A percentile compares a stretch with the other conserved stretches of the same genome.
These are phyloP conservation scores for Arabidopsis arenosa DNA, from an alignment of 345 rosid species.

Conservation along the genomic window DNA sequence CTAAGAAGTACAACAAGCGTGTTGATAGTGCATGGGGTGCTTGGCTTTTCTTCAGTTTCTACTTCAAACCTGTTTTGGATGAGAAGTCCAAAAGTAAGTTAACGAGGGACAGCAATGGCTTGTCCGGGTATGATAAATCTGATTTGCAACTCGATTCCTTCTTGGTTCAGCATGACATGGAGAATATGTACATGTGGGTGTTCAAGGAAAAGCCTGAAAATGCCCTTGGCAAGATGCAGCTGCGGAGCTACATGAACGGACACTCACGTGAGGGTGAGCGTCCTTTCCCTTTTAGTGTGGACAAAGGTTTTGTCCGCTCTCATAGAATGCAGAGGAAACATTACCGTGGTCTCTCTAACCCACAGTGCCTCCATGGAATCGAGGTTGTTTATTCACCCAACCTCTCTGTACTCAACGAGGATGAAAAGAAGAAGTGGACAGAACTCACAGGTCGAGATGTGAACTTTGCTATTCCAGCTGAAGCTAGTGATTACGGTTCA, in stretches of 20 bases:
- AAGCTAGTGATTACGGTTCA: conserved; percentile 69
- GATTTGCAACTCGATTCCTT: conserved; percentile 77
- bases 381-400: conserved; percentile 68
- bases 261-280: conserved; percentile 82
- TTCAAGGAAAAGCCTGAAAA: conserved; percentile 81
- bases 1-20: conserved; percentile 66
- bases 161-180: conserved; percentile 86
- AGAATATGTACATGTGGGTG: conserved; percentile 85
- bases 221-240: conserved; percentile 82
- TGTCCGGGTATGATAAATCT: conserved; percentile 72
- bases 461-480: conserved; percentile 59
- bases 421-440: conserved; percentile 69
- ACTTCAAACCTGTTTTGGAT: conserved; percentile 76
- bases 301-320: conserved; percentile 77
- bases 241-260: conserved; percentile 80
- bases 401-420: conserved; percentile 62
- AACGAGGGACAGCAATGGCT: conserved; percentile 59
- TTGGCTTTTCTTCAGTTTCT: conserved; percentile 78
- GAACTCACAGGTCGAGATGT: conserved; percentile 74
- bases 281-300: conserved; percentile 72
- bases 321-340: conserved; percentile 88
- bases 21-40: conserved; percentile 84
- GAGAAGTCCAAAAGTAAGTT: conserved; percentile 68
- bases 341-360: conserved; percentile 80
- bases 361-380: conserved; percentile 79